Evolutionary conservation across 2,329 filamentous ascomycete genomes (phyloP), one percentile per base, ranked within the genome.

Genomic region (Alternaria sp.): DNA sequence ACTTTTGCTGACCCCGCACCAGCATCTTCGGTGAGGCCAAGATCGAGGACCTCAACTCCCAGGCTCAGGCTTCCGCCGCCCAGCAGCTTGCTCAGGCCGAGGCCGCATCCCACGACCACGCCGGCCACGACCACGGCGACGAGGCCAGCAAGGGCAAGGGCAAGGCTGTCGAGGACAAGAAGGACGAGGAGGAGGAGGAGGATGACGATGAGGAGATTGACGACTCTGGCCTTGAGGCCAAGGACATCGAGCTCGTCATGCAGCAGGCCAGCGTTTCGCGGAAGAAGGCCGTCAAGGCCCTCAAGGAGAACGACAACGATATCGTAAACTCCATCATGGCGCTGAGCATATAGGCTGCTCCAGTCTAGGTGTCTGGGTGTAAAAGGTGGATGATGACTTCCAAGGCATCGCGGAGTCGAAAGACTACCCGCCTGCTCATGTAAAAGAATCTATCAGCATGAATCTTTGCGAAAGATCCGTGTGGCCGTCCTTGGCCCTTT

Each of bases 271-370:
- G 86, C 77, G 96, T 99, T 75, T 97, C 93, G 74, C 89, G 95
- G 82, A 97, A 96, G 86, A 98, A 98, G 89, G 95, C 95, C 64
- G 89, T 99, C 85, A 99, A 98, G 86, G 95, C 96, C 58, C 87
- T 99, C 79, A 94, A 93, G 86, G 95, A 98, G 86, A 99, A 99
- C 80, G 94, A 98, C 85, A 97, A 98, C 78, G 95, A 99, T 81
- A 99, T 99, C 85, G 95, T 99, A 86, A 99, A 99, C 88, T 97
- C 95, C 75, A 99, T 99, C 85, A 99, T 99, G 95, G 94, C 94
- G 73, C 85, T 99, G 66, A 85, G 83, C 77, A 84, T 85, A 84
- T 85, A 78, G 70, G 64, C 59, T 58, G 46, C 12, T 42, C n/a
- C 16, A 47, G 57, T 62, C 53, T 59, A 57, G 60, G 39, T 54